These are phyloP conservation scores for Ophiorrhiza pumila DNA, from an alignment of 257 asterid genomes.

Conservation along the genomic window DNA sequence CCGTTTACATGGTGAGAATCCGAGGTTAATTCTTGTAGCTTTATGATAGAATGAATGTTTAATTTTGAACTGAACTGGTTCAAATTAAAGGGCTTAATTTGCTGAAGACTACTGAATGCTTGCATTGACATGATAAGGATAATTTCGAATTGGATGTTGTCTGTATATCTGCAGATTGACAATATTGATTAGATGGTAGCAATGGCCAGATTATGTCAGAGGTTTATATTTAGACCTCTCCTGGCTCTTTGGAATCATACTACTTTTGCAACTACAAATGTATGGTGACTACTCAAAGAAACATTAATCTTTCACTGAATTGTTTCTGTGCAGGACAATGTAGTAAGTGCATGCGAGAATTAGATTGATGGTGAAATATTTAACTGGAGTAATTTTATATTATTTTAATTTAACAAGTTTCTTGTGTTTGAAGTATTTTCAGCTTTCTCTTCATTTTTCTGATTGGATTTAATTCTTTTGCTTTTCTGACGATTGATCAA, in stretches of 20 bases:
- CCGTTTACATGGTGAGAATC: constrained; percentile 13
- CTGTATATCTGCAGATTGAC: not conserved
- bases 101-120: too few relatives aligned
- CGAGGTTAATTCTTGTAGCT: constrained; percentile 16
- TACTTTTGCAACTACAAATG: not conserved
- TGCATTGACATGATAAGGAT: not conserved
- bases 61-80: constrained; percentile 2
- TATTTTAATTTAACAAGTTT: not conserved
- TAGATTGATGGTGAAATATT: not conserved
- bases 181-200: too few relatives aligned
- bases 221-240: not conserved
- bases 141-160: too few relatives aligned
- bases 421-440: not conserved
- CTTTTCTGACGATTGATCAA: too few relatives aligned
- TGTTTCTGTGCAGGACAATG: not conserved
- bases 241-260: not conserved
- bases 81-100: too few relatives aligned
- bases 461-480: too few relatives aligned
- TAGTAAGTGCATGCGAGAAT: not conserved
- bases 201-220: not conserved
- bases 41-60: constrained; percentile 22
- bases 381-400: not conserved
- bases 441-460: not conserved
- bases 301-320: not conserved
- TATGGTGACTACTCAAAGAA: not conserved